Percentiles rank a stretch among this genome's conserved stretches.
Conservation (phyloP, 306 rosid genomes). For the Styphnolobium japonicum region DNA sequence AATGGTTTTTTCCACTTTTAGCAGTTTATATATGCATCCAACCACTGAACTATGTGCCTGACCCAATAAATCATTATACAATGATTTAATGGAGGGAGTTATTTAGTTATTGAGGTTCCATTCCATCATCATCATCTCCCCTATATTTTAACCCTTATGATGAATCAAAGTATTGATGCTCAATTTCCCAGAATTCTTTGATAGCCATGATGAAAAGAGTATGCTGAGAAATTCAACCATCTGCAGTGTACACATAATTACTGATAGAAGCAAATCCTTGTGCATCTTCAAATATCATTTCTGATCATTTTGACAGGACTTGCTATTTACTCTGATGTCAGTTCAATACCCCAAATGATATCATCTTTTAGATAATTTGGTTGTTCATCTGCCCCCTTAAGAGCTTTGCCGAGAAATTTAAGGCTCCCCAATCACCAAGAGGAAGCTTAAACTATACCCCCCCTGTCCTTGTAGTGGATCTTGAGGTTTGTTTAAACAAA, state of each 20-base stretch:
- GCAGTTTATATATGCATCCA: neutral
- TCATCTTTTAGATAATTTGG: neutral
- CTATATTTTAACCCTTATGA: neutral
- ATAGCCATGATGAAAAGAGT: neutral
- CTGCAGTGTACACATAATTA: neutral
- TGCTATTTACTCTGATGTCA: neutral
- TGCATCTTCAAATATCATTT: neutral
- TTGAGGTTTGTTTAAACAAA: neutral
- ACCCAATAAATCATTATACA: neutral
- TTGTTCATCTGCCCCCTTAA: neutral
- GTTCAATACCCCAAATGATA: neutral
- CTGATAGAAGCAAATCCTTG: neutral
- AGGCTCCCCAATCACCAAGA: neutral
- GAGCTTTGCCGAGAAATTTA: neutral
- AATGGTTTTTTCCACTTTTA: neutral
- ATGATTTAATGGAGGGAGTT: constrained; percentile 1
- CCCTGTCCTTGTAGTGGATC: neutral
- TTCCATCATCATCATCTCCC: neutral
- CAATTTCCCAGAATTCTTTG: constrained; percentile 3
- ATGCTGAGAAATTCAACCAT: neutral
- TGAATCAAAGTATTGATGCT: neutral
- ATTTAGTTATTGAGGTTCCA: neutral
- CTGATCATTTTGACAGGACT: neutral
- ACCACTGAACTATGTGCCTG: neutral
- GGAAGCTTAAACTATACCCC: neutral